These are phyloP conservation scores for Lepidopterella palustris DNA, from an alignment of 495 filamentous ascomycete genomes.

Conservation along the genomic window DNA sequence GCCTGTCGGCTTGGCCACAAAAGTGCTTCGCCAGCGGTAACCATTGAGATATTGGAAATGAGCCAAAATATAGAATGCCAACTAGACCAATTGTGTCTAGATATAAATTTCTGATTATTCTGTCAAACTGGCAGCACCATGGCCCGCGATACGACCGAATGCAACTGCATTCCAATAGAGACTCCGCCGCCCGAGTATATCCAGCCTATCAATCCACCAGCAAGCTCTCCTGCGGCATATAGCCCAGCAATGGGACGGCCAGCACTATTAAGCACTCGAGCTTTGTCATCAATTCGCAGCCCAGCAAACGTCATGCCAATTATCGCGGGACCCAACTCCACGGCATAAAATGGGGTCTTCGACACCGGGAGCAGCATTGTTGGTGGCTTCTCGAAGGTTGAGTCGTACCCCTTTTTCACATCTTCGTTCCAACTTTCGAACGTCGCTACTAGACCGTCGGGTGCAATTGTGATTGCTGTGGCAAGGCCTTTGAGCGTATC, in stretches of 20 bases:
- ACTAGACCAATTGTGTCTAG: too few relatives aligned
- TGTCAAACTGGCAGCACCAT: too few relatives aligned
- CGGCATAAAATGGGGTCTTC: not conserved
- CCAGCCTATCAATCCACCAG: not conserved
- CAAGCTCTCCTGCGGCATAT: not conserved
- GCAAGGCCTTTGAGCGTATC: not conserved
- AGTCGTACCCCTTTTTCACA: not conserved
- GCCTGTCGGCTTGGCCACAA: too few relatives aligned
- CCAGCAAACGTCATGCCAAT: not conserved
- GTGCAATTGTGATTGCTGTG: not conserved
- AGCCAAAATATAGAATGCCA: too few relatives aligned
- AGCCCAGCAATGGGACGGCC: not conserved
- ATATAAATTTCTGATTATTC: too few relatives aligned
- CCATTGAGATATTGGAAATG: too few relatives aligned
- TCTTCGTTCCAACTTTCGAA: not conserved
- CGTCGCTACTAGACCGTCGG: not conserved
- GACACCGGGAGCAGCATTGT: not conserved
- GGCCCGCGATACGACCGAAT: too few relatives aligned
- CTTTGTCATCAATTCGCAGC: not conserved
- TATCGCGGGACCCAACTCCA: not conserved
- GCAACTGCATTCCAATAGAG: not conserved
- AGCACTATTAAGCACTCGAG: not conserved
- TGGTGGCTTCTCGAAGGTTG: not conserved
- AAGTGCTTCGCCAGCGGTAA: too few relatives aligned
- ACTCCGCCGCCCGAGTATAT: not conserved